These are phyloP conservation scores for Pleurotus pulmonarius DNA, from an alignment of 768 basidiomycete genomes.

Conservation along the genomic window DNA sequence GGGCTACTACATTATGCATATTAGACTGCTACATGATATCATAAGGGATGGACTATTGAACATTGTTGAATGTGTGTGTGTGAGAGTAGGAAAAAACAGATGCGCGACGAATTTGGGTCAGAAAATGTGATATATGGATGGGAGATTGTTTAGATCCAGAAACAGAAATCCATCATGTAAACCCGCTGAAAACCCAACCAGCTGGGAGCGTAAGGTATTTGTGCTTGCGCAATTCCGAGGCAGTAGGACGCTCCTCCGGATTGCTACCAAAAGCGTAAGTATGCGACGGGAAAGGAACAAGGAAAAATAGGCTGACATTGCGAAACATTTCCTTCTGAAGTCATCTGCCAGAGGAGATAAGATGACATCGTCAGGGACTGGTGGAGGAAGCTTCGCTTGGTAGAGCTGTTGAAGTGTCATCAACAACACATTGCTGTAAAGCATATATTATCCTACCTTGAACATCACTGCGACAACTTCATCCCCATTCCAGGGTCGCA, in stretches of 20 bases:
- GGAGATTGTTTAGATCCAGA: background rate
- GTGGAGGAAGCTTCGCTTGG: constrained; percentile 80
- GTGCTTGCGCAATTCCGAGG: constrained; percentile 76
- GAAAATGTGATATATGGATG: constrained; percentile 6
- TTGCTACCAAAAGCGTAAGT: constrained; percentile 45
- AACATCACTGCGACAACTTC: constrained; percentile 92
- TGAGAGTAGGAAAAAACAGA: constrained; percentile 10
- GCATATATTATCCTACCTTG: constrained; percentile 56
- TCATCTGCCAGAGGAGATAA: constrained; percentile 77
- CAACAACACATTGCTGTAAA: background rate
- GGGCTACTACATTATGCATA: constrained; percentile 4
- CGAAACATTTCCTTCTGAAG: constrained; percentile 87
- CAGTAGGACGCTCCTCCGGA: constrained; percentile 78
- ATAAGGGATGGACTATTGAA: constrained; percentile 6
- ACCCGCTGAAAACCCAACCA: constrained; percentile 74
- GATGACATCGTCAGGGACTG: constrained; percentile 79
- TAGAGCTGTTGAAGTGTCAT: constrained; percentile 55
- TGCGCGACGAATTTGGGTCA: constrained; percentile 3
- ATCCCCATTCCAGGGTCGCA: constrained; percentile 89
- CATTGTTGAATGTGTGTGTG: background rate
- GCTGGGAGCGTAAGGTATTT: constrained; percentile 70
- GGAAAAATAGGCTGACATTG: constrained; percentile 55
- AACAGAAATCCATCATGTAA: constrained; percentile 31
- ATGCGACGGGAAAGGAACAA: background rate
- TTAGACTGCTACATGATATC: constrained; percentile 5